These are phyloP conservation scores for Trifolium subterraneum DNA, from an alignment of 306 rosid genomes.

Conservation along the genomic window DNA sequence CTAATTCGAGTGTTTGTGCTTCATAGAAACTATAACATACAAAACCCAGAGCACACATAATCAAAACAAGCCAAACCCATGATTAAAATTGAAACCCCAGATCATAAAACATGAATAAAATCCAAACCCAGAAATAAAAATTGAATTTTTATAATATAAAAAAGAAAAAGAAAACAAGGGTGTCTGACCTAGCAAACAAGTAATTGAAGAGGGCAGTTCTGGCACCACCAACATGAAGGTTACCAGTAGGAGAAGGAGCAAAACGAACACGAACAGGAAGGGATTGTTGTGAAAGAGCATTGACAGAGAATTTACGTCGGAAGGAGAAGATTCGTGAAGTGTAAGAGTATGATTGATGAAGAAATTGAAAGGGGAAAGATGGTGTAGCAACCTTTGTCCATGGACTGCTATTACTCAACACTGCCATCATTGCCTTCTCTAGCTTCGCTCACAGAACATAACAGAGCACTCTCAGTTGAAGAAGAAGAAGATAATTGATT, in stretches of 20 bases:
- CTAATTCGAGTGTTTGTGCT: too few relatives aligned
- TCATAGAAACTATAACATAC: too few relatives aligned
- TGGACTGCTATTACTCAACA: constrained; percentile 53
- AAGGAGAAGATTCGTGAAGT: constrained; percentile 34
- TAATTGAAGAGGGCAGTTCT: constrained; percentile 90
- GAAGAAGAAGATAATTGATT: background rate
- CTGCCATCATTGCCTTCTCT: constrained; percentile 42
- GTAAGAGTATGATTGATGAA: constrained; percentile 49
- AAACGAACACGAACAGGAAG: constrained; percentile 85
- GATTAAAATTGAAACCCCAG: background rate
- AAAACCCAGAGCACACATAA: background rate
- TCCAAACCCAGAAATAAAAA: constrained; percentile 8
- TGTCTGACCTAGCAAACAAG: constrained; percentile 66
- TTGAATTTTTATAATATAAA: background rate
- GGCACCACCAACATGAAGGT: constrained; percentile 98
- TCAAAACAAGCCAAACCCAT: background rate
- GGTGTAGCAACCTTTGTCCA: constrained; percentile 60
- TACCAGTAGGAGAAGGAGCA: constrained; percentile 97
- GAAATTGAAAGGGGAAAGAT: constrained; percentile 9
- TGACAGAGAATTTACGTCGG: constrained; percentile 60
- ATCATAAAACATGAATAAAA: background rate
- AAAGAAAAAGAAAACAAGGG: background rate
- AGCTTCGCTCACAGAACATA: too few relatives aligned
- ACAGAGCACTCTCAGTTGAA: background rate
- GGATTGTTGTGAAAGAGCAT: constrained; percentile 51